phyloP scores from a whole-genome alignment of 2,329 filamentous ascomycete genomes.

The Exophiala alcalophila region DNA sequence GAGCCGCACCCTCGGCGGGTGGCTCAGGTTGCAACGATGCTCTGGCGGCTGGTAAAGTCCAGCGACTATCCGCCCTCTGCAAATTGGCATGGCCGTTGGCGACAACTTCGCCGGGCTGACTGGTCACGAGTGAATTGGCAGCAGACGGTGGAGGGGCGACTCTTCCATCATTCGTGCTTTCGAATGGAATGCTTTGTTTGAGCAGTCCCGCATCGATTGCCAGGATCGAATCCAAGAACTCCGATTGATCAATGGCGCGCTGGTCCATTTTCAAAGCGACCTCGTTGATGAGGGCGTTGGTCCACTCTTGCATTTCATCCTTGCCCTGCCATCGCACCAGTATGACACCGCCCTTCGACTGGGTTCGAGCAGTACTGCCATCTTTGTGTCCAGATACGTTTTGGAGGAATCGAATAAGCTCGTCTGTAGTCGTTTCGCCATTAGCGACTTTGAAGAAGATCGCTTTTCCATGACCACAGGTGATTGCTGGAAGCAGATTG shows the following conservation, averaged over 20 bases:
- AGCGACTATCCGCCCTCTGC: constrained; percentile 1
- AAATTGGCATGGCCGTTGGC: constrained; percentile 23
- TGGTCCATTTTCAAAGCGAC: constrained; percentile 74
- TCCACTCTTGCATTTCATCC: constrained; percentile 64
- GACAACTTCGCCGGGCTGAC: constrained; percentile 28
- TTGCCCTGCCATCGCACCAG: constrained; percentile 69
- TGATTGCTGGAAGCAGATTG: constrained; percentile 70
- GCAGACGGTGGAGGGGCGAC: constrained; percentile 21
- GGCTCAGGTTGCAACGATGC: constrained; percentile 7
- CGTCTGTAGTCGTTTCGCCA: constrained; percentile 64
- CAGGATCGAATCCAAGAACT: constrained; percentile 87
- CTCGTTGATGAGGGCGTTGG: constrained; percentile 62
- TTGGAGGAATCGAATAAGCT: constrained; percentile 76
- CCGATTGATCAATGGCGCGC: constrained; percentile 79
- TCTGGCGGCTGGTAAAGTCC: constrained; percentile 11
- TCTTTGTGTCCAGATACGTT: constrained; percentile 70
- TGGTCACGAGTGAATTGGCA: constrained; percentile 15
- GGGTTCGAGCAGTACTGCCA: constrained; percentile 60
- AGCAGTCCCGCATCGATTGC: constrained; percentile 72
- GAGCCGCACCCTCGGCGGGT: constrained; percentile 5
- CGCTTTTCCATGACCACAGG: constrained; percentile 78
- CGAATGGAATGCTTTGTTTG: constrained; percentile 60
- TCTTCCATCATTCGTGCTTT: constrained; percentile 39
- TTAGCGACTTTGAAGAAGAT: constrained; percentile 62
- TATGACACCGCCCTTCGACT: constrained; percentile 66